These are phyloP conservation scores for Populus davidiana DNA, from an alignment of 345 rosid species.

Conservation along the genomic window DNA sequence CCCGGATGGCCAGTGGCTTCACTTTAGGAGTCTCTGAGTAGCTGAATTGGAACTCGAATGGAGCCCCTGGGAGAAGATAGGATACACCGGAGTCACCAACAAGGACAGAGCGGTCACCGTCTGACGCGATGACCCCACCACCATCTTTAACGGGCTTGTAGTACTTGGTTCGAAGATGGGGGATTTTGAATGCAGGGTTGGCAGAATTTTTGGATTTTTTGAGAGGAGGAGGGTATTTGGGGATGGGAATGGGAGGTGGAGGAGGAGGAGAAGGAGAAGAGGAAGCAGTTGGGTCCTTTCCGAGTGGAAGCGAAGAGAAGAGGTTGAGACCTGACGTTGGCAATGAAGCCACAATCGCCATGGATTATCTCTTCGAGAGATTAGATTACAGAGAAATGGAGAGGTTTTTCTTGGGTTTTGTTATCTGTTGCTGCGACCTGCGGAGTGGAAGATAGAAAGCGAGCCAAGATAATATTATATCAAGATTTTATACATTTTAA, in stretches of 20 bases:
- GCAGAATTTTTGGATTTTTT: slow-evolving; percentile 28
- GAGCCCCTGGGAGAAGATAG: slow-evolving; percentile 84
- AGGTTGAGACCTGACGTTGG: slow-evolving; percentile 45
- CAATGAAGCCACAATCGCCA: slow-evolving; percentile 61
- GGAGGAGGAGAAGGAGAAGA: slow-evolving; percentile 33
- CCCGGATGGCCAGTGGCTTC: slow-evolving; percentile 85
- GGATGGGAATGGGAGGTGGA: slow-evolving; percentile 69
- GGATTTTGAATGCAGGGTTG: slow-evolving; percentile 66
- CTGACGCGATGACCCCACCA: slow-evolving; percentile 48
- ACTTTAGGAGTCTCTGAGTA: slow-evolving; percentile 80
- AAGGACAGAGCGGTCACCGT: slow-evolving; percentile 68
- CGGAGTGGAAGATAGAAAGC: too few relatives aligned
- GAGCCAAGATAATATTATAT: too few relatives aligned
- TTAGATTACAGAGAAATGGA: slow-evolving; percentile 3
- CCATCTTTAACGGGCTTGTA: slow-evolving; percentile 67
- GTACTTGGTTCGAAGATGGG: slow-evolving; percentile 64
- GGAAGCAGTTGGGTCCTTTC: slow-evolving; percentile 20
- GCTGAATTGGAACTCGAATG: slow-evolving; percentile 91
- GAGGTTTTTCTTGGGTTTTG: background rate
- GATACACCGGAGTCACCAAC: slow-evolving; percentile 81
- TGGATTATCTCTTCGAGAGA: slow-evolving; percentile 4
- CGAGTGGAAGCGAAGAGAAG: slow-evolving; percentile 69
- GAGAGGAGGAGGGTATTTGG: slow-evolving; percentile 58
- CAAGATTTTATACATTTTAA: too few relatives aligned
- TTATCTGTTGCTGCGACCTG: background rate